Evolutionary conservation across 148 eudicot species (phyloP), one percentile per base, ranked within the genome.

Genomic region (Chenopodium quinoa): DNA sequence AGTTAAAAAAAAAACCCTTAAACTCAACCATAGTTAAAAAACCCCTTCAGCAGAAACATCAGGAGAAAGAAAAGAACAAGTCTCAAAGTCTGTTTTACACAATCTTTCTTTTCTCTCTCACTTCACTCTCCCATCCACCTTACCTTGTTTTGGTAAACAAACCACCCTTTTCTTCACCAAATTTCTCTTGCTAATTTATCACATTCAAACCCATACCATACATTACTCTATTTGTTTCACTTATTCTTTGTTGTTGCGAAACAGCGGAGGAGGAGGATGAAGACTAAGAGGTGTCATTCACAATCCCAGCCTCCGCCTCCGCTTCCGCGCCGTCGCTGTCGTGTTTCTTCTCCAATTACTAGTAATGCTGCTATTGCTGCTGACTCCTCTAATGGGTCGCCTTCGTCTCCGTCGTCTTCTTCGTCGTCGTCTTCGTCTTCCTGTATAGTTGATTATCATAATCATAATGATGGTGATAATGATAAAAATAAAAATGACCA

Each of bases 381-480:
- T 17, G 74, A 56, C n/a, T 25, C 62, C 1, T 60, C 71, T 64
- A 48, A 34, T 16, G 56, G 80, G n/a, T 80, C 86, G 9, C 79
- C 87, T 8, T 75, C 87, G 13, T 77, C 84, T 0, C 74, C 83
- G 1, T 73, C 87, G 1, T 56, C 62, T 6, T 56, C 62, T 0
- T 82, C 87, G 0, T 85, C 83, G 34, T 81, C 87, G 1, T 89
- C 92, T 0, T 86, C 92, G 0, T 85, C 91, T 13, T 91, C 93
- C 0, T 88, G 88, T 48, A 64, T 89, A 44, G 90, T 82, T 17
- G 80, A 88, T 69, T 60, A 72, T 47, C 46, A 27, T 29, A 34
- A 64, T 50, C 44, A 40, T 37, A 37, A 37, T 37, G 7, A 34
- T 34, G 27, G 27, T 27, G 27, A 27, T 27, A 27, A 27, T 27